Evolutionary conservation across 176 grass and related monocot species (phyloP).

Genomic region (Thalia dealbata): DNA sequence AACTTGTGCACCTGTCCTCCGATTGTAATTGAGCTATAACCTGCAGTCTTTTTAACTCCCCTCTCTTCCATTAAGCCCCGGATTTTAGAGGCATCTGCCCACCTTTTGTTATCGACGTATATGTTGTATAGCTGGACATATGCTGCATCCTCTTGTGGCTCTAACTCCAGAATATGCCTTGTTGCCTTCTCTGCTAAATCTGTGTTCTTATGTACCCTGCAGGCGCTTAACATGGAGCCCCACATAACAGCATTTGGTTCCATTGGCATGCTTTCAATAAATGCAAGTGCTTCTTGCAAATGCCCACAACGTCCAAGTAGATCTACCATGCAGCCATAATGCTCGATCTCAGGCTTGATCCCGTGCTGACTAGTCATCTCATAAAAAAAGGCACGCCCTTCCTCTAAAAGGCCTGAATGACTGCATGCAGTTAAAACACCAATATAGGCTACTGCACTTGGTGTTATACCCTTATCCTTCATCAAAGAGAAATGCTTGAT

Average conservation of each 20-base stretch:
- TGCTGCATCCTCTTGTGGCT: conserved; percentile 43
- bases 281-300: conserved; percentile 48
- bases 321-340: conserved; percentile 85
- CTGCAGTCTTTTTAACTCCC: conserved; percentile 51
- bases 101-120: conserved; percentile 43
- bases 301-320: conserved; percentile 43
- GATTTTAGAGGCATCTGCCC: conserved; percentile 45
- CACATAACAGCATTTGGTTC: conserved; percentile 58
- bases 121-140: conserved; percentile 75
- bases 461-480: conserved; percentile 33
- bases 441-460: conserved; percentile 50
- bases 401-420: conserved; percentile 41
- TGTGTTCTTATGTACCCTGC: conserved; percentile 37
- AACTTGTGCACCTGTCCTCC: conserved; percentile 60
- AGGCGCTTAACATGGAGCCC: conserved; percentile 46
- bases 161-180: conserved; percentile 44
- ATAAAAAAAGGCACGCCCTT: conserved; percentile 41
- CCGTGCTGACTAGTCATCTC: conserved; percentile 49
- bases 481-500: conserved; percentile 52
- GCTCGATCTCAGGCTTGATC: conserved; percentile 42
- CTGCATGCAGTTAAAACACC: conserved; percentile 63
- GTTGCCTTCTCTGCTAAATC: conserved; percentile 39
- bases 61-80: conserved; percentile 57
- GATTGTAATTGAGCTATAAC: conserved; percentile 63
- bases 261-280: conserved; percentile 51